Conservation (phyloP, 2,329 filamentous ascomycete genomes). For the Phaeosphaeriaceae sp. region DNA sequence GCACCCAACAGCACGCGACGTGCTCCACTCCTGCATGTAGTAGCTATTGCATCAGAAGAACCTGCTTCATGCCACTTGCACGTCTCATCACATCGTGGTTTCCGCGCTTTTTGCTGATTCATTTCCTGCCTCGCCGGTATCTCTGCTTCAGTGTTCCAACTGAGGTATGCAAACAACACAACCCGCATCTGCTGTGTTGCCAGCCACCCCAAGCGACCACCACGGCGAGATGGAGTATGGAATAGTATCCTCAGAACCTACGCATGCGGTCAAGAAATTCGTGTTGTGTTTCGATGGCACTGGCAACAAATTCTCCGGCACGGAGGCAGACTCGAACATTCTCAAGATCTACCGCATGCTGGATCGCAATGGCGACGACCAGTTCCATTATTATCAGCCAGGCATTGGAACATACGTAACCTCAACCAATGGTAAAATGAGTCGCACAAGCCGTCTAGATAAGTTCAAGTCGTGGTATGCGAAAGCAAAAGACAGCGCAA, state of each 20-base stretch:
- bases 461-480: conserved; percentile 71
- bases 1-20: background rate
- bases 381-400: conserved; percentile 51
- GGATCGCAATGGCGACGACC: conserved; percentile 67
- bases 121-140: background rate
- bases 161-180: background rate
- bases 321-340: conserved; percentile 55
- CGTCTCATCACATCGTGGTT: background rate
- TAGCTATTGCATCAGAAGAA: background rate
- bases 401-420: conserved; percentile 78
- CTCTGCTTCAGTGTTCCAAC: background rate
- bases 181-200: conserved; percentile 3
- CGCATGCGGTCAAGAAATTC: conserved; percentile 62
- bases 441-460: conserved; percentile 63
- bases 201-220: conserved; percentile 2
- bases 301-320: conserved; percentile 52
- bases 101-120: background rate
- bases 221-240: conserved; percentile 21
- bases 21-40: conserved; percentile 6
- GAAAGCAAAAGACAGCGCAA: conserved; percentile 78
- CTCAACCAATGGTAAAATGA: conserved; percentile 55
- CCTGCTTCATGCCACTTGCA: conserved; percentile 4
- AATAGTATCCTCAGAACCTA: conserved; percentile 12
- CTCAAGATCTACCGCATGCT: conserved; percentile 75
- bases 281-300: conserved; percentile 58